Evolutionary conservation across 164 flowering plant genomes (phyloP).

Genomic region (Sedum album): DNA sequence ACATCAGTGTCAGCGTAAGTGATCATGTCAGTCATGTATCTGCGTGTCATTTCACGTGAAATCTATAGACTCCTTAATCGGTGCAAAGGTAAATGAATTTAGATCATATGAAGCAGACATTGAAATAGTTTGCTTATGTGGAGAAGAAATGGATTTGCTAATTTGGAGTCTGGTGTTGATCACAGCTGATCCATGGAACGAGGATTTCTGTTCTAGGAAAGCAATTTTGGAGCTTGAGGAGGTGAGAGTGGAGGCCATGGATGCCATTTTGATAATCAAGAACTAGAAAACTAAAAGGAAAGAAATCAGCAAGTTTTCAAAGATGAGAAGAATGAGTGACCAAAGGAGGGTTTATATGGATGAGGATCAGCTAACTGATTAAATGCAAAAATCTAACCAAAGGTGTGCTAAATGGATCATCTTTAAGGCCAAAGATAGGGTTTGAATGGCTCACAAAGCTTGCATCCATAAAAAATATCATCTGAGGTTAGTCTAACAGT

Average conservation of each 20-base stretch:
- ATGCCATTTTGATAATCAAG: slow-evolving; percentile 13
- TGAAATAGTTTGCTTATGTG: slow-evolving; percentile 25
- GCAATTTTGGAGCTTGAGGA: slow-evolving; percentile 20
- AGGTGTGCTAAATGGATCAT: not conserved
- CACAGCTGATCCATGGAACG: slow-evolving; percentile 25
- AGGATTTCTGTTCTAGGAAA: slow-evolving; percentile 22
- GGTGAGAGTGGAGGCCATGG: slow-evolving; percentile 24
- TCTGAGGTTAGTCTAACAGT: not conserved
- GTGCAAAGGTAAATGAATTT: slow-evolving; percentile 40
- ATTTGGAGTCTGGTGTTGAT: slow-evolving; percentile 11
- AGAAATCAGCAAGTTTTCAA: not conserved
- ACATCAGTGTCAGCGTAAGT: slow-evolving; percentile 90
- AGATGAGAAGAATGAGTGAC: not conserved
- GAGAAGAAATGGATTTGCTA: slow-evolving; percentile 9
- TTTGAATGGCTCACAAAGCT: not conserved
- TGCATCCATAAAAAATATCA: not conserved
- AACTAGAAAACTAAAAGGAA: not conserved
- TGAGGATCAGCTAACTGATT: not conserved
- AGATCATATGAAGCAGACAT: slow-evolving; percentile 37
- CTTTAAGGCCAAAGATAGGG: not conserved
- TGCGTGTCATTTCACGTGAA: slow-evolving; percentile 87
- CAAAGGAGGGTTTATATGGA: slow-evolving; percentile 5
- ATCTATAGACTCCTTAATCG: slow-evolving; percentile 86
- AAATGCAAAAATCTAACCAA: not conserved
- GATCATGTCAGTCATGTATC: slow-evolving; percentile 94